A percentile compares a stretch with the other conserved stretches of the same genome.
These are phyloP conservation scores for Claviceps sp. DNA, from an alignment of 2,329 filamentous ascomycete species.

Conservation along the genomic window DNA sequence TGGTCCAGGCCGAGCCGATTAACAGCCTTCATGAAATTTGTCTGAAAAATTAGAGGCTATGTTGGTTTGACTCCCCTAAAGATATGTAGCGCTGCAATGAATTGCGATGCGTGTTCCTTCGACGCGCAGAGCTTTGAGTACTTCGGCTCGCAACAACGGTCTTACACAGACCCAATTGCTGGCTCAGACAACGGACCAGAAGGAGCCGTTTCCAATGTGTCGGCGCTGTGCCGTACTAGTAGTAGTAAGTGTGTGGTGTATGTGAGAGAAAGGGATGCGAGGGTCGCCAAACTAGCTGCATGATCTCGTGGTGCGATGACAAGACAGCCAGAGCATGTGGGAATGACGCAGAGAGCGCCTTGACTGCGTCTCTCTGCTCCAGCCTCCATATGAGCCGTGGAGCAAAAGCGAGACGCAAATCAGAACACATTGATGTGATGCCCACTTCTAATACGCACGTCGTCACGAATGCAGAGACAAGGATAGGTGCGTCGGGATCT, in stretches of 20 bases:
- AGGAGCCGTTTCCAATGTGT: not conserved
- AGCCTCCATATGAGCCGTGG: not conserved
- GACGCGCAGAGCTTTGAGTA: not conserved
- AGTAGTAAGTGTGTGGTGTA: not conserved
- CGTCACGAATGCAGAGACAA: not conserved
- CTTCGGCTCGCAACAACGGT: not conserved
- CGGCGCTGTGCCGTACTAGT: not conserved
- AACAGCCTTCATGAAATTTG: not conserved
- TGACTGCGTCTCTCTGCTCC: not conserved
- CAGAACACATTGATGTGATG: not conserved
- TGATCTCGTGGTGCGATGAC: conserved; percentile 2
- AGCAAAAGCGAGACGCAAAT: not conserved
- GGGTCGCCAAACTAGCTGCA: not conserved
- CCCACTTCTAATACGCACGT: not conserved
- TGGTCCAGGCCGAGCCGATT: not conserved
- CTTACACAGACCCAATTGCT: not conserved
- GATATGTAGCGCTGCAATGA: not conserved
- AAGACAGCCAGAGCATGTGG: conserved; percentile 3
- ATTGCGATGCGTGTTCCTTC: not conserved
- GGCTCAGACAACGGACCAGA: not conserved
- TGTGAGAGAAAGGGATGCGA: not conserved
- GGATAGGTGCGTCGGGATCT: not conserved
- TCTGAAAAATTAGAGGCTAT: not conserved
- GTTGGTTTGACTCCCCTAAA: not conserved
- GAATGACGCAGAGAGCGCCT: not conserved